Evolutionary conservation across 306 rosid species (phyloP), one percentile per base, ranked within the genome.

Genomic region (Cucurbita pepo): DNA sequence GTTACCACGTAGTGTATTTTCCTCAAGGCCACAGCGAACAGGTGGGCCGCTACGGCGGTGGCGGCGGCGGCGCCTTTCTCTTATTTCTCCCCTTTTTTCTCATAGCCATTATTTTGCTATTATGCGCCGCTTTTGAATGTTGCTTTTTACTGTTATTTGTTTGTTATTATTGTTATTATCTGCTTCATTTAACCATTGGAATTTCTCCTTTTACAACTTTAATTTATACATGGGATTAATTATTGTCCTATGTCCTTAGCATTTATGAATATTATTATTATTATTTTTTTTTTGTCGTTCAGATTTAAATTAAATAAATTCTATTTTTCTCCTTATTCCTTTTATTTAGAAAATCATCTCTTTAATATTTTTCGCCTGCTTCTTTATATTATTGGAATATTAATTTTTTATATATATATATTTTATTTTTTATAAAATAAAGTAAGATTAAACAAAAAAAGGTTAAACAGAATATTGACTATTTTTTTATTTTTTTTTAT

Each of bases 11-110:
- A 8, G 78, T 90, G 47, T 93, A 93, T 86, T 93, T 93, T 77
- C 97, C 98, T 60, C 98, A 93, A 66, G 98, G 98, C 2, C 98
- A 93, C 83, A 87, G 90, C 69, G 97, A 93, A 66, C 98, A 93
- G 85, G 91, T 88, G 44, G 45, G 53, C 53, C 51, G 51, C 15
- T 64, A 14, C 36, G 15, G 54, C 69, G 65, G 65, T 10, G 43
- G 15, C 69, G 11, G 59, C 47, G 69, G 48, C 69, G 69, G 48
- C 69, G 69, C 69, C 8, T 75, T 55, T 36, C 9, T 53, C 50
- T 55, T 0, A 5, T 11, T 40, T 16, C 10, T 18, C 9, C 8
- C 9, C 5, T 3, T 38, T 57, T 61, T 61, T 16, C 55, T 5
- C 8, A 53, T 44, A 15, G 11, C 37, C 71, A 65, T 65, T 43